phyloP scores from a whole-genome alignment of 2,329 filamentous ascomycete genomes.

The Rutstroemia sp. region DNA sequence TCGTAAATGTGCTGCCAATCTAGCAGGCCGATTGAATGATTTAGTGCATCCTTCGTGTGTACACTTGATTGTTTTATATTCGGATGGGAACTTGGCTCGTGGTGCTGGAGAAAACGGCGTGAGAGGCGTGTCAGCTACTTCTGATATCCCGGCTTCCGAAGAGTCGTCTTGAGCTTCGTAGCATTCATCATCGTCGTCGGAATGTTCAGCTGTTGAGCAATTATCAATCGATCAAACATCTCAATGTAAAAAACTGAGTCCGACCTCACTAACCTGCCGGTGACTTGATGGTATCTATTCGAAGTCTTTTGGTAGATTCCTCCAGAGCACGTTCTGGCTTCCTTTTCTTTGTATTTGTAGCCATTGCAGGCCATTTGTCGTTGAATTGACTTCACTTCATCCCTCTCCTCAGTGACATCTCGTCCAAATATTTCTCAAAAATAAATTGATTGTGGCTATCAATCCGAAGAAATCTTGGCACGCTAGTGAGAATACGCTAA shows the following conservation, averaged over 20 bases:
- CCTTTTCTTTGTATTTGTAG: slow-evolving; percentile 18
- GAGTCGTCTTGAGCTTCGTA: slow-evolving; percentile 28
- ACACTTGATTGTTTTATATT: slow-evolving; percentile 70
- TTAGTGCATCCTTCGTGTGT: slow-evolving; percentile 68
- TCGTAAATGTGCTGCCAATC: slow-evolving; percentile 70
- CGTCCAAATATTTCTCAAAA: slow-evolving; percentile 9
- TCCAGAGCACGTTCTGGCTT: slow-evolving; percentile 14
- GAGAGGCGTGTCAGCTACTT: slow-evolving; percentile 36
- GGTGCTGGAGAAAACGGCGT: slow-evolving; percentile 43
- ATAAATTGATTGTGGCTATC: slow-evolving; percentile 10
- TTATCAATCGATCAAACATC: background rate
- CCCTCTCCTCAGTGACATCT: background rate
- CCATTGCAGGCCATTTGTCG: slow-evolving; percentile 16
- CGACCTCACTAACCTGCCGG: slow-evolving; percentile 6
- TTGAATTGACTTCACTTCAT: background rate
- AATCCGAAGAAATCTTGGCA: slow-evolving; percentile 15
- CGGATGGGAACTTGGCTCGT: slow-evolving; percentile 52
- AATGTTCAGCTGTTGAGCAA: slow-evolving; percentile 28
- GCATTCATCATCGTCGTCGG: slow-evolving; percentile 32
- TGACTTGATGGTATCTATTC: slow-evolving; percentile 12
- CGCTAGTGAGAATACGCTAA: slow-evolving; percentile 13
- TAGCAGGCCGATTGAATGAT: slow-evolving; percentile 79
- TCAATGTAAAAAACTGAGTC: slow-evolving; percentile 10
- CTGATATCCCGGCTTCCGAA: slow-evolving; percentile 29
- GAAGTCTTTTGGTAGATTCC: slow-evolving; percentile 18